These are phyloP conservation scores for Clavispora carvajalis DNA, from an alignment of 805 yeast genomes.

Conservation along the genomic window DNA sequence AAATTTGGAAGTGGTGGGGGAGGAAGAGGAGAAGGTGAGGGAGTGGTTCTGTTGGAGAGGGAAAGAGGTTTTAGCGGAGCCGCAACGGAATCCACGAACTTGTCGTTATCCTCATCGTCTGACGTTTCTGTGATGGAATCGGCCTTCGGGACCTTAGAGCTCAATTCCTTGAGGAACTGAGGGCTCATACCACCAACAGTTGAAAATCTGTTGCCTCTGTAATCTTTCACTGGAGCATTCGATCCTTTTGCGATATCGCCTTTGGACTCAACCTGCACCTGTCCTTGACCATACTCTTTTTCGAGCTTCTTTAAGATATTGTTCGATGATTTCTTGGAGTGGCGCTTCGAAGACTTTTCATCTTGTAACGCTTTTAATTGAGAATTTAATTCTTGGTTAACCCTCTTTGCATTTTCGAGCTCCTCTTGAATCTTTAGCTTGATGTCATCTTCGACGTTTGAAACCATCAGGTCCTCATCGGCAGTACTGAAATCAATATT, in stretches of 20 bases:
- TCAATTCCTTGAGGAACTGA: slow-evolving; percentile 49
- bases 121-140: slow-evolving; percentile 27
- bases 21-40: slow-evolving; percentile 15
- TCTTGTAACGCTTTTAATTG: slow-evolving; percentile 25
- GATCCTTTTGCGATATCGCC: slow-evolving; percentile 9
- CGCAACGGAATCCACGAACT: slow-evolving; percentile 7
- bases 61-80: background rate
- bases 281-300: slow-evolving; percentile 42
- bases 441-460: slow-evolving; percentile 27
- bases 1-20: slow-evolving; percentile 20
- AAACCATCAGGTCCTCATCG: slow-evolving; percentile 11
- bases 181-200: slow-evolving; percentile 41
- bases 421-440: slow-evolving; percentile 37
- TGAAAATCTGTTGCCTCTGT: slow-evolving; percentile 27
- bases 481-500: slow-evolving; percentile 46
- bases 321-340: slow-evolving; percentile 5
- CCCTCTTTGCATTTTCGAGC: slow-evolving; percentile 36
- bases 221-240: slow-evolving; percentile 18
- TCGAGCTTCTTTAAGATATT: slow-evolving; percentile 31
- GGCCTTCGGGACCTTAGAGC: slow-evolving; percentile 42
- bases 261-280: slow-evolving; percentile 19
- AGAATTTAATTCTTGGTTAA: slow-evolving; percentile 35
- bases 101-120: slow-evolving; percentile 12
- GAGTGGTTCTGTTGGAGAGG: background rate
- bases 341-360: slow-evolving; percentile 6